Conservation (phyloP, 306 rosid species). For the Sphenostylis stenocarpa region DNA sequence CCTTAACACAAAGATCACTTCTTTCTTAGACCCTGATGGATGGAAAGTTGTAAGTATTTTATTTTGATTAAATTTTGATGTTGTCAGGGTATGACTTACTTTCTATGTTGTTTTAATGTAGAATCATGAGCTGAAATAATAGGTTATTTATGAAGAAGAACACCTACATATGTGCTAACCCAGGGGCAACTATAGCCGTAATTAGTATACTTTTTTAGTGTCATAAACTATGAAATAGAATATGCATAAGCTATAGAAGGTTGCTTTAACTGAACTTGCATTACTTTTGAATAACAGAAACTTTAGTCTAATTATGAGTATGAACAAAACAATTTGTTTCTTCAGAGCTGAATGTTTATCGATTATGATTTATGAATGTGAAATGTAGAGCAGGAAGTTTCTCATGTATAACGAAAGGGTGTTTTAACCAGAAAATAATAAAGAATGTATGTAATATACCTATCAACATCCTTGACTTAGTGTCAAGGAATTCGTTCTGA, state of each 20-base stretch:
- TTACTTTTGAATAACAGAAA: background rate
- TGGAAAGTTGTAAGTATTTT: conserved; percentile 88
- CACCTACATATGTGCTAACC: background rate
- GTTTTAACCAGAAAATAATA: conserved; percentile 10
- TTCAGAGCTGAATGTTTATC: background rate
- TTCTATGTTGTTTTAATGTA: background rate
- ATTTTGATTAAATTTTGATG: background rate
- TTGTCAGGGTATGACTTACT: background rate
- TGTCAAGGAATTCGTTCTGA: background rate
- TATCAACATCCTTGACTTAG: background rate
- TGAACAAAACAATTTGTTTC: background rate
- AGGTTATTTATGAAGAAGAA: background rate
- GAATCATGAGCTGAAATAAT: background rate
- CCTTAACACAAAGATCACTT: conserved; percentile 75
- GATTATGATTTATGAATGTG: background rate
- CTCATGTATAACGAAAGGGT: background rate
- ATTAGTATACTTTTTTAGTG: background rate
- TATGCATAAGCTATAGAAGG: background rate
- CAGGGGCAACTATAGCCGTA: background rate
- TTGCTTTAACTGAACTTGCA: conserved; percentile 22
- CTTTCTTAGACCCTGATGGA: conserved; percentile 96
- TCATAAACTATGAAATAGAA: background rate
- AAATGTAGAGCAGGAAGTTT: conserved; percentile 2
- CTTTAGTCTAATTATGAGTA: background rate
- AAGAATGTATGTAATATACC: background rate